Evolutionary conservation across 2,329 filamentous ascomycete species (phyloP), one percentile per base, ranked within the genome.

Genomic region (Drechslerella stenobrocha): DNA sequence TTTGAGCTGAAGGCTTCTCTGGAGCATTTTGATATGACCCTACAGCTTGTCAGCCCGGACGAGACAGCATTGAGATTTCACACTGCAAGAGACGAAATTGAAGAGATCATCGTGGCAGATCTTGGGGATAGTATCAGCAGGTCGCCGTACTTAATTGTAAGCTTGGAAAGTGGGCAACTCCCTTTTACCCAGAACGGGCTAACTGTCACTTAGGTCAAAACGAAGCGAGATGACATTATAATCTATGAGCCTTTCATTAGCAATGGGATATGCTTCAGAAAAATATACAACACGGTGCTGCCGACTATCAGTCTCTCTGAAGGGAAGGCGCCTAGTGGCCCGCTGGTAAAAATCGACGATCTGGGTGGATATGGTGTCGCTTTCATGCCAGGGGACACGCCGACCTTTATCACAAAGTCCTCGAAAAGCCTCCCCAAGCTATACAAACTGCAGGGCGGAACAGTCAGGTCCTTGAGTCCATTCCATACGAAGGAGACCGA

Each of bases 391-490:
- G 91, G 92, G 0, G 77, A 81, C 2, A 89, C 89, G 0, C 88
- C 92, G 0, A 86, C 85, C 61, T 91, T 97, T 75, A 78, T 98
- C 44, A 75, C 96, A 42, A 95, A 89, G 73, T 89, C 89, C 47
- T 83, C 89, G 32, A 88, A 89, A 71, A 90, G 87, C 52, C 77
- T 82, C 3, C 90, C 92, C 0, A 85, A 84, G 71, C 82, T 96
- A 11, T 77, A 95, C n/a, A 81, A 83, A 8, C 78, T 96, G 0
- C 83, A 86, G 66, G 87, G 87, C 0, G 79, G 81, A 11, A 82
- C 83, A 5, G 84, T 92, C 2, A 82, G 85, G 35, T 84, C 86
- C 50, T 80, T 97, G 72, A 89, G 86, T 70, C 79, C 84, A 0
- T 89, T 96, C 75, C 84, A 95, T 74, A 90, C 86, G 0, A 82